phyloP scores from a whole-genome alignment of 108 stramenopile species.

The Chaetoceros muelleri region DNA sequence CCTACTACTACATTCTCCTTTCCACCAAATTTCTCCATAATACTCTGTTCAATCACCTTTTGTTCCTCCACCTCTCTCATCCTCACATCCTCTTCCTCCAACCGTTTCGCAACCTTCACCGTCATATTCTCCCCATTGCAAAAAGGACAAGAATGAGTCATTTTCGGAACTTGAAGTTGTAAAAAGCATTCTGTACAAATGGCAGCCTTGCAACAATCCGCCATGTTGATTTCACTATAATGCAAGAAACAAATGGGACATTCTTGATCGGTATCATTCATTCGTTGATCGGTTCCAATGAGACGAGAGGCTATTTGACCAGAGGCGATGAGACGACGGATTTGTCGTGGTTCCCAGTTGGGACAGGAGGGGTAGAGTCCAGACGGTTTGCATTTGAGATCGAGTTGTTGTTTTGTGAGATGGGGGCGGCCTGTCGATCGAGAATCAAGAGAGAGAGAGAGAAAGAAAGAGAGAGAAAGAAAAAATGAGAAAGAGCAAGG shows the following conservation, averaged over 20 bases:
- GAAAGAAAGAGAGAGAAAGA: too few species aligned
- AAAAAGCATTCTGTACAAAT: slow-evolving; percentile 85
- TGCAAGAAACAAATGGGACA: slow-evolving; percentile 87
- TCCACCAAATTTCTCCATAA: slow-evolving; percentile 15
- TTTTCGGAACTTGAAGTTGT: slow-evolving; percentile 62
- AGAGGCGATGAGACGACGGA: slow-evolving; percentile 60
- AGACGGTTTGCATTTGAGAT: too few species aligned
- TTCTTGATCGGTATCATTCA: slow-evolving; percentile 29
- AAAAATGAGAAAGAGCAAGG: too few species aligned
- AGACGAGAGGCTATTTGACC: slow-evolving; percentile 59
- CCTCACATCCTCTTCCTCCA: slow-evolving; percentile 26
- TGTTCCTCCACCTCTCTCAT: slow-evolving; percentile 41
- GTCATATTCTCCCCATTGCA: slow-evolving; percentile 48
- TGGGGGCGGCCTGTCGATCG: too few species aligned
- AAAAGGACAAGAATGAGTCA: slow-evolving; percentile 60
- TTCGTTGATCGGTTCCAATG: slow-evolving; percentile 41
- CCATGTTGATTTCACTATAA: slow-evolving; percentile 48
- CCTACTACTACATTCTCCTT: not conserved
- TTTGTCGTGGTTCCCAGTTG: slow-evolving; percentile 66
- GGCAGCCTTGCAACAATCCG: slow-evolving; percentile 67
- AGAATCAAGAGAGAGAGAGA: too few species aligned
- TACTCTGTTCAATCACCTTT: slow-evolving; percentile 33
- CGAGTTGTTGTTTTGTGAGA: too few species aligned
- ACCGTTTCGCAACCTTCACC: slow-evolving; percentile 24
- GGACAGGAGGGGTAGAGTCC: slow-evolving; percentile 49